phyloP scores from a whole-genome alignment of 495 filamentous ascomycete genomes.

The Hypoxylon fuscum region DNA sequence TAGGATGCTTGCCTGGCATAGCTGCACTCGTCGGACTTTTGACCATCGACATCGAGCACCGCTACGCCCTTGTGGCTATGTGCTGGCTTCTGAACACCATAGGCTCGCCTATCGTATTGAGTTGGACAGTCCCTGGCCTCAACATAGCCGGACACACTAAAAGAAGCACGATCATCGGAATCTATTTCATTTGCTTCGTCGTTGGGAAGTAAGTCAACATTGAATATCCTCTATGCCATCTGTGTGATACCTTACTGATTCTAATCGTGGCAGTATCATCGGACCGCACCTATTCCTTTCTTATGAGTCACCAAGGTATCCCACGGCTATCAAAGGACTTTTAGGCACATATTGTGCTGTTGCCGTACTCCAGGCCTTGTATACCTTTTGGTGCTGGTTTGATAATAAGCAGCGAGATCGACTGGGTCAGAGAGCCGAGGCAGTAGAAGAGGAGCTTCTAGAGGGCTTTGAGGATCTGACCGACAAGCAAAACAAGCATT shows the following conservation, averaged over 20 bases:
- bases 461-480: constrained; percentile 47
- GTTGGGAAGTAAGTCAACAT: constrained; percentile 31
- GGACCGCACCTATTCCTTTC: constrained; percentile 46
- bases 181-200: constrained; percentile 45
- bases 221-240: neutral
- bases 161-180: constrained; percentile 41
- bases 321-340: constrained; percentile 44
- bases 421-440: constrained; percentile 15
- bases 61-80: constrained; percentile 61
- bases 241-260: constrained; percentile 1
- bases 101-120: constrained; percentile 52
- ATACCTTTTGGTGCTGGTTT: constrained; percentile 33
- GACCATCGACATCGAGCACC: constrained; percentile 50
- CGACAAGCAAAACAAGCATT: constrained; percentile 47
- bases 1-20: constrained; percentile 36
- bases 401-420: constrained; percentile 33
- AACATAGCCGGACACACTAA: constrained; percentile 49
- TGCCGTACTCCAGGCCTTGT: constrained; percentile 24
- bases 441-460: constrained; percentile 27
- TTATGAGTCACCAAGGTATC: constrained; percentile 43
- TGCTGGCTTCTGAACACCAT: constrained; percentile 60
- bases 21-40: constrained; percentile 36
- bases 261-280: constrained; percentile 39
- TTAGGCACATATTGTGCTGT: constrained; percentile 39
- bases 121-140: constrained; percentile 37